Conservation (phyloP, 441 rosid species). For the Pelargonium citronellum region DNA sequence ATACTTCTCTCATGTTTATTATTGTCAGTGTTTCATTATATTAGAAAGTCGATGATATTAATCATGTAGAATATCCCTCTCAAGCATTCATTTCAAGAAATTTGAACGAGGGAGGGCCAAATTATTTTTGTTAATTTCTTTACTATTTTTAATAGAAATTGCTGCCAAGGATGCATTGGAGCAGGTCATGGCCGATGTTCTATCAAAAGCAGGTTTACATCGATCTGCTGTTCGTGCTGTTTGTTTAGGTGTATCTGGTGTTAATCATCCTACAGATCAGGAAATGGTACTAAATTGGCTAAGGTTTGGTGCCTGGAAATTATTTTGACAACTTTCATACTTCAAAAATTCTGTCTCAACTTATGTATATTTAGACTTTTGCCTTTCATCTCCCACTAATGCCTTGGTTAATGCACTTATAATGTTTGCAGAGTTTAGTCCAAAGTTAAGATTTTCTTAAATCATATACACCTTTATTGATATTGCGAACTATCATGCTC, state of each 20-base stretch:
- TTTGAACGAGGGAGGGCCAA: background rate
- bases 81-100: background rate
- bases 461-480: background rate
- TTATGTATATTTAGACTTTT: background rate
- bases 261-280: slow-evolving; percentile 84
- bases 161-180: slow-evolving; percentile 82
- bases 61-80: background rate
- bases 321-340: slow-evolving; percentile 3
- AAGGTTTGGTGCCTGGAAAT: slow-evolving; percentile 43
- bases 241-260: slow-evolving; percentile 92
- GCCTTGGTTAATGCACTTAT: slow-evolving; percentile 1
- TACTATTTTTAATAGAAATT: slow-evolving; percentile 38
- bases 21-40: background rate
- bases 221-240: slow-evolving; percentile 78
- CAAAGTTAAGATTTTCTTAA: background rate
- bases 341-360: background rate
- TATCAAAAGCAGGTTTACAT: slow-evolving; percentile 54
- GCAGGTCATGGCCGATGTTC: slow-evolving; percentile 84
- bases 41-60: background rate
- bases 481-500: background rate
- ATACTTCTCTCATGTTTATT: background rate
- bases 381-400: background rate
- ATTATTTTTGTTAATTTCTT: background rate
- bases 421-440: background rate
- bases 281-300: slow-evolving; percentile 71